Conservation (phyloP, 2,329 filamentous ascomycete species). For the Arthrobotrys sinensis region DNA sequence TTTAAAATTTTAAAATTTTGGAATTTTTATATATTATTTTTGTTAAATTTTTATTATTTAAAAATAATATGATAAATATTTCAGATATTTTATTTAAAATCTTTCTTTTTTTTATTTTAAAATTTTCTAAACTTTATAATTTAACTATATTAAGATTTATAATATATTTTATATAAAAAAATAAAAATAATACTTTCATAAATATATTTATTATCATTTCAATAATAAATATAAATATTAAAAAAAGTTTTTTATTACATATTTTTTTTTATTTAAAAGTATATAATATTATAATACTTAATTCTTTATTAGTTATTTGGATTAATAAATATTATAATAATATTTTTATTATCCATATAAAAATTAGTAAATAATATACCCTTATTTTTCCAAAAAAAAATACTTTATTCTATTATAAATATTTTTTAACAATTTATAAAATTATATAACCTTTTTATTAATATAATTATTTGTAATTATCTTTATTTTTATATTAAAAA, state of each 20-base stretch:
- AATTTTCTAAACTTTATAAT: neutral
- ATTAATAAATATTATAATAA: neutral
- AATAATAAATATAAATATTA: slow-evolving; percentile 2
- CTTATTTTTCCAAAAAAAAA: too few species aligned
- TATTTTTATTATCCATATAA: too few species aligned
- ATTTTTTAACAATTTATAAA: too few species aligned
- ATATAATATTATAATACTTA: slow-evolving; percentile 14
- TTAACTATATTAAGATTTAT: slow-evolving; percentile 1
- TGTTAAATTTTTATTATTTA: neutral
- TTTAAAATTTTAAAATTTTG: too few species aligned
- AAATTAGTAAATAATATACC: too few species aligned
- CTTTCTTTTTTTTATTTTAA: neutral
- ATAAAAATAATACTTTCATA: slow-evolving; percentile 1
- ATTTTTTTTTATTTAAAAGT: slow-evolving; percentile 16
- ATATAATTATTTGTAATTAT: too few species aligned
- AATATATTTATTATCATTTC: neutral
- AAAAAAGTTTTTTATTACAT: neutral
- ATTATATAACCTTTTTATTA: too few species aligned
- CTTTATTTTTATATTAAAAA: too few species aligned
- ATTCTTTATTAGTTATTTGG: neutral
- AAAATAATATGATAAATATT: neutral
- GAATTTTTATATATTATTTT: too few species aligned
- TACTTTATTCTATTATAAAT: too few species aligned
- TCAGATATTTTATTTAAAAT: neutral
- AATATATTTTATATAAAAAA: neutral